phyloP scores from a whole-genome alignment of 805 yeast species.

The Limtongozyma cylindracea region DNA sequence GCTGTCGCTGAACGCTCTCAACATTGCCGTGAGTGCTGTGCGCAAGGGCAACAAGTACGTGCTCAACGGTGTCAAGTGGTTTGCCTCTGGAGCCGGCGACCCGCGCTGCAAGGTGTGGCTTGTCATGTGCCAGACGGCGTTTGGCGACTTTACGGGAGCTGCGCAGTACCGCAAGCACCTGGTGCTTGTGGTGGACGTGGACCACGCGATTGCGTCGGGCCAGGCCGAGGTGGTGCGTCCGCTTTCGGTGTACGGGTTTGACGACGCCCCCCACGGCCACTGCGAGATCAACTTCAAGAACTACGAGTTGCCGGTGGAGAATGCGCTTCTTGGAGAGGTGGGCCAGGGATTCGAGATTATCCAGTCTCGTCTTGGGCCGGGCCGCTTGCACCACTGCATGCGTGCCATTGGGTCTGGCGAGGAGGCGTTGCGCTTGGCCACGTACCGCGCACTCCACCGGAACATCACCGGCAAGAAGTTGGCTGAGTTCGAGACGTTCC shows the following conservation, averaged over 20 bases:
- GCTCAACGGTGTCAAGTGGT: slow-evolving; percentile 40
- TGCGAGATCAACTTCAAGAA: slow-evolving; percentile 27
- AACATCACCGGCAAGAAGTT: slow-evolving; percentile 24
- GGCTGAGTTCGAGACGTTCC: slow-evolving; percentile 22
- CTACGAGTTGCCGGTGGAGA: slow-evolving; percentile 17
- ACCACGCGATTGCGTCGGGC: slow-evolving; percentile 21
- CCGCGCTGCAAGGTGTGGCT: slow-evolving; percentile 29
- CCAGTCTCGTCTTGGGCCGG: slow-evolving; percentile 42
- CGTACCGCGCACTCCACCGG: slow-evolving; percentile 24
- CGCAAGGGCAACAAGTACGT: slow-evolving; percentile 17
- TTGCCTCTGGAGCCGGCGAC: slow-evolving; percentile 49
- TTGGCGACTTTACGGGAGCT: slow-evolving; percentile 2
- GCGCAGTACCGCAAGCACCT: slow-evolving; percentile 24
- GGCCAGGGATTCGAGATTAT: slow-evolving; percentile 40
- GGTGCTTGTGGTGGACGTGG: slow-evolving; percentile 25
- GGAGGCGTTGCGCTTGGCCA: slow-evolving; percentile 19
- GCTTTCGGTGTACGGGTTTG: slow-evolving; percentile 27
- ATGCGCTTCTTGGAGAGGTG: slow-evolving; percentile 12
- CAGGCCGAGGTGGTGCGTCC: slow-evolving; percentile 22
- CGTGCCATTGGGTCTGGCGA: slow-evolving; percentile 36
- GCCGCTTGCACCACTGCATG: slow-evolving; percentile 53
- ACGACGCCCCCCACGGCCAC: slow-evolving; percentile 55
- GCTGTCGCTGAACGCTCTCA: slow-evolving; percentile 36
- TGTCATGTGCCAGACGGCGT: slow-evolving; percentile 22
- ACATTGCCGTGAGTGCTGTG: slow-evolving; percentile 20